phyloP scores from a whole-genome alignment of 139 green algal species.

The Micractinium sp. region DNA sequence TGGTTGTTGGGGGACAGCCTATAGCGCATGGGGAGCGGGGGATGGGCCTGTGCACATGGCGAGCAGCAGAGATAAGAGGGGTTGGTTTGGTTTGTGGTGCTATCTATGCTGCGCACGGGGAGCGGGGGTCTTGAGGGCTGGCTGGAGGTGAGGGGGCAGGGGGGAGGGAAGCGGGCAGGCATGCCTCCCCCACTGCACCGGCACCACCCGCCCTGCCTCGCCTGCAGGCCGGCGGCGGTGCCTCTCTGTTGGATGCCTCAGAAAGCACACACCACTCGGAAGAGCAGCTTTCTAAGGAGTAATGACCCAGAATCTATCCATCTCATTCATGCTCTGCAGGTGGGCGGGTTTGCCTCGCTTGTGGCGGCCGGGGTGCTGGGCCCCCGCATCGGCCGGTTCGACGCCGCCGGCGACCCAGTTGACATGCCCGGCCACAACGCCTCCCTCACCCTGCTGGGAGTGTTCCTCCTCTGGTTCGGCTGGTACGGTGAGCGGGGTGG shows the following conservation, averaged over 20 bases:
- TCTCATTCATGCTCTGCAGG: no score
- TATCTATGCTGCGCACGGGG: no score
- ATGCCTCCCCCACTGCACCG: neutral
- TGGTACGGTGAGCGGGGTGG: constrained; percentile 75
- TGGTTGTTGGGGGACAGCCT: no score
- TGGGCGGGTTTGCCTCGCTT: constrained; percentile 83
- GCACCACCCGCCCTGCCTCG: neutral
- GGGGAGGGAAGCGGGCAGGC: neutral
- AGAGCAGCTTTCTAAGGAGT: no score
- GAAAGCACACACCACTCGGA: no score
- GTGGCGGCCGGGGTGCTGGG: constrained; percentile 85
- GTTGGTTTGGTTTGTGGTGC: no score
- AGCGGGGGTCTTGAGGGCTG: no score
- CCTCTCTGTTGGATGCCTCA: neutral
- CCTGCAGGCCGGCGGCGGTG: neutral
- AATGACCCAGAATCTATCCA: no score
- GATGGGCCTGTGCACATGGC: constrained; percentile 75
- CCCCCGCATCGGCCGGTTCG: constrained; percentile 92
- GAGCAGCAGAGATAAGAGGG: neutral
- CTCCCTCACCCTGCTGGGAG: constrained; percentile 68
- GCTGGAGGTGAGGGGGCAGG: no score
- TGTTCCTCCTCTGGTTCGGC: constrained; percentile 92
- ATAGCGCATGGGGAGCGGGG: no score
- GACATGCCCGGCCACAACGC: constrained; percentile 87
- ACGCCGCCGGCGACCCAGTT: constrained; percentile 79